Base-by-base conservation (phyloP, 495 filamentous ascomycete genomes). In the Xylaria telfairii region DNA sequence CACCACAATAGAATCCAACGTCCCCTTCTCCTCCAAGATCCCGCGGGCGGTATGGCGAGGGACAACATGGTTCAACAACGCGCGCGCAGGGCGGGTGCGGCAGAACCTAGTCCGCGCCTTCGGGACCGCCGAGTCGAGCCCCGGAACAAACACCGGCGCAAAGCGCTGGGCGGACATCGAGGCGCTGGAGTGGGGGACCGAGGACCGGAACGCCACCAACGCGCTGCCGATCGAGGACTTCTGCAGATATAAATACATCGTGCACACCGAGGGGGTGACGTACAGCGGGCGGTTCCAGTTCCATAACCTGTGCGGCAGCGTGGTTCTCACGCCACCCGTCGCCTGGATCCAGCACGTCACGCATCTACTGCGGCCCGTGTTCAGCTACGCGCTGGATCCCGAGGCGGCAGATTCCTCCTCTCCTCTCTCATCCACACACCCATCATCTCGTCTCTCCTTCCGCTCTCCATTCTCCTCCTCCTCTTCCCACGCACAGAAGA, bases 41-140 rank as follows among this genome's bases (percentile, higher is more conserved):
- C 84, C 87, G 47, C 86, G 90, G 73, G 87, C 90, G 0, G 83
- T 93, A 2, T 94, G 92, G 92, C 84, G 92, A 42, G 92, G 92
- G 8, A 87, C 86, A 49, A 70, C 83, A 19, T 83, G 81, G 80
- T 87, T 81, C 74, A 86, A 86, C 78, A 76, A 77, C 65, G 71
- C 81, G n/a, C 77, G 78, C 57, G 76, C 76, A 28, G 83, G 81
- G 4, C 77, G 76, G 0, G 65, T 86, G 68, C 81, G 87, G 42
- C 81, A 82, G 44, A 82, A 84, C 53, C 78, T 89, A 0, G 65
- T 88, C 0, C 57, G 67, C 0, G 66, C 73, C 4, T 70, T 70
- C 68, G 68, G 68, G 7, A 76, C 83, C 3, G 68, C 74, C 10
- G 77, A 70, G 24, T 10, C 70, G 72, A 63, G 71, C 7, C 70